phyloP scores from a whole-genome alignment of 768 basidiomycete genomes.

The Calvatia gigantea region DNA sequence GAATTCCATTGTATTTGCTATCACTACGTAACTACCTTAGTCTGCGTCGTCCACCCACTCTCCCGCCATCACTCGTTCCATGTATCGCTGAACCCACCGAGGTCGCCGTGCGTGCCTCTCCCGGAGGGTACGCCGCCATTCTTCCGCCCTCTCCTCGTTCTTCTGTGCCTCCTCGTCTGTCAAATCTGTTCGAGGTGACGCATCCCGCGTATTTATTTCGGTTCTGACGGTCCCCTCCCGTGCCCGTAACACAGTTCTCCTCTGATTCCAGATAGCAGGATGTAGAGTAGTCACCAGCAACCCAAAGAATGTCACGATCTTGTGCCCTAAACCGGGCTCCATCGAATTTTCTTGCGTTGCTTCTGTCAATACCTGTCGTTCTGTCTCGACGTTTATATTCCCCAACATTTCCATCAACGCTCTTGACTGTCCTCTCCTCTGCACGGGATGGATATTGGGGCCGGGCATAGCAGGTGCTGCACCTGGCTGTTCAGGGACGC shows the following conservation, averaged over 20 bases:
- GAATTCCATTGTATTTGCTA: constrained; percentile 14
- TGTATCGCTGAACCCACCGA: constrained; percentile 61
- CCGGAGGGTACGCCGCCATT: constrained; percentile 40
- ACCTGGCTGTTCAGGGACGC: constrained; percentile 1
- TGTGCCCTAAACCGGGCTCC: constrained; percentile 49
- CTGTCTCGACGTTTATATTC: constrained; percentile 51
- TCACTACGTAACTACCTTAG: constrained; percentile 24
- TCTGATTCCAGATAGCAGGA: constrained; percentile 72
- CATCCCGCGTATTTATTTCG: constrained; percentile 49
- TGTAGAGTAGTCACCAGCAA: constrained; percentile 62
- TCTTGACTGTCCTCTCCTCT: constrained; percentile 30
- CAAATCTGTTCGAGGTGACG: constrained; percentile 18
- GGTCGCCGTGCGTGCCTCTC: constrained; percentile 51
- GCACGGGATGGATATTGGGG: constrained; percentile 13
- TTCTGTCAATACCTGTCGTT: constrained; percentile 47
- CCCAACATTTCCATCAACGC: constrained; percentile 48
- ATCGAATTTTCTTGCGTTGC: constrained; percentile 24
- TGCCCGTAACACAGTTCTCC: constrained; percentile 52
- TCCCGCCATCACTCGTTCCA: constrained; percentile 56
- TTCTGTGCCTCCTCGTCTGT: constrained; percentile 19
- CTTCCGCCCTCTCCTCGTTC: constrained; percentile 28
- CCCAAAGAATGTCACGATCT: constrained; percentile 47
- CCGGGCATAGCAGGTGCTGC: constrained; percentile 18
- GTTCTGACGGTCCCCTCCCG: constrained; percentile 67
- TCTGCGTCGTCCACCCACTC: constrained; percentile 72